Evolutionary conservation across 345 rosid species (phyloP).

Genomic region (Cardamine chenopodiifolia): DNA sequence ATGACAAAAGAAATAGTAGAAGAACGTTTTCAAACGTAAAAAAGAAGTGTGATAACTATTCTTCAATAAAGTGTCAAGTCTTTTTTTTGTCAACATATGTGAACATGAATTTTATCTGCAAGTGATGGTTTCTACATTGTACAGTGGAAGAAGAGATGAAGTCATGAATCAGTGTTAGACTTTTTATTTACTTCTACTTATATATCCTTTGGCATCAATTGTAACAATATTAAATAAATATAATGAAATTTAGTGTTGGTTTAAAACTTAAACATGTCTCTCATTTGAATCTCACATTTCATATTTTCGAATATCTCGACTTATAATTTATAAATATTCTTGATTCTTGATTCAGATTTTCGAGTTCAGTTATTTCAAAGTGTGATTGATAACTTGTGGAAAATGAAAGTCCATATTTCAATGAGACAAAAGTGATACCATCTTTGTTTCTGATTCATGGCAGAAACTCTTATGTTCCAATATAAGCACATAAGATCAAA

Average conservation of each 20-base stretch:
- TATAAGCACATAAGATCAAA: conserved; percentile 7
- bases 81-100: too few species aligned
- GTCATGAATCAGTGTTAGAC: background rate
- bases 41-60: too few species aligned
- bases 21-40: background rate
- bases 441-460: background rate
- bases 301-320: background rate
- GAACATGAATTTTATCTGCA: background rate
- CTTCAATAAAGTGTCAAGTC: background rate
- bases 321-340: background rate
- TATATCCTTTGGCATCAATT: background rate
- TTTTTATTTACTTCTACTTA: background rate
- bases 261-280: background rate
- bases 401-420: background rate
- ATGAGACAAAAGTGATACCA: background rate
- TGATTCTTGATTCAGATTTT: background rate
- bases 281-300: background rate
- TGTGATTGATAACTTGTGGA: background rate
- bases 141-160: conserved; percentile 17
- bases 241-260: background rate
- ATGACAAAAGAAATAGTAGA: background rate
- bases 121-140: background rate
- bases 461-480: background rate
- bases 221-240: background rate
- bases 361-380: background rate